Percentiles rank a stretch among this genome's conserved stretches.
These are phyloP conservation scores for Escovopsis sp. DNA, from an alignment of 2,329 filamentous ascomycete species.

Conservation along the genomic window DNA sequence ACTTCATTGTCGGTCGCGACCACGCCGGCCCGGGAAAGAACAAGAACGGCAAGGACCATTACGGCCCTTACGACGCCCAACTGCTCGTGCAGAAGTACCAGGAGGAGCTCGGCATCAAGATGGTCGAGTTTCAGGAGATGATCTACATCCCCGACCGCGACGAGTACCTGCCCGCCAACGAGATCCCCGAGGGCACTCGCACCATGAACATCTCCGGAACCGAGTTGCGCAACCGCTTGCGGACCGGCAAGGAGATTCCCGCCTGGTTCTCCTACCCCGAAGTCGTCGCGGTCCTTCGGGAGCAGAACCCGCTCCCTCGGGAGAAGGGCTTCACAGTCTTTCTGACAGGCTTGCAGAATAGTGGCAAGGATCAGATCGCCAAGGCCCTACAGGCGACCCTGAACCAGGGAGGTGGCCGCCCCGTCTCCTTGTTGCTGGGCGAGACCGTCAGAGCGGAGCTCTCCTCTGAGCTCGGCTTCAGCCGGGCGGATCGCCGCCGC, in stretches of 20 bases:
- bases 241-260: conserved; percentile 85
- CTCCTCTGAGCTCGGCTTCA: conserved; percentile 91
- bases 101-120: conserved; percentile 93
- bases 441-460: conserved; percentile 91
- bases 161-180: conserved; percentile 87
- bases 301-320: conserved; percentile 84
- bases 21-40: conserved; percentile 98
- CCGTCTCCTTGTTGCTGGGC: conserved; percentile 85
- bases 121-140: conserved; percentile 99
- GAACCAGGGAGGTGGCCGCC: conserved; percentile 93
- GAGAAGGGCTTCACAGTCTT: conserved; percentile 97
- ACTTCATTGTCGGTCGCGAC: conserved; percentile 98
- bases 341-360: conserved; percentile 93
- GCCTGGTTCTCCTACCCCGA: conserved; percentile 99
- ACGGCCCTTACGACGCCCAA: conserved; percentile 96
- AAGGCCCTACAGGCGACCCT: conserved; percentile 91
- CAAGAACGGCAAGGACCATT: conserved; percentile 91
- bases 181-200: conserved; percentile 69
- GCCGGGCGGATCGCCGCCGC: conserved; percentile 75
- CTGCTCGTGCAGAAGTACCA: conserved; percentile 92
- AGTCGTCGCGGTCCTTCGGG: conserved; percentile 88
- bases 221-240: conserved; percentile 83
- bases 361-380: conserved; percentile 90
- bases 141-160: conserved; percentile 95
- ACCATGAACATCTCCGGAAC: conserved; percentile 80